Base-by-base conservation (phyloP, 495 filamentous ascomycete species). In the Xylaria scruposa region DNA sequence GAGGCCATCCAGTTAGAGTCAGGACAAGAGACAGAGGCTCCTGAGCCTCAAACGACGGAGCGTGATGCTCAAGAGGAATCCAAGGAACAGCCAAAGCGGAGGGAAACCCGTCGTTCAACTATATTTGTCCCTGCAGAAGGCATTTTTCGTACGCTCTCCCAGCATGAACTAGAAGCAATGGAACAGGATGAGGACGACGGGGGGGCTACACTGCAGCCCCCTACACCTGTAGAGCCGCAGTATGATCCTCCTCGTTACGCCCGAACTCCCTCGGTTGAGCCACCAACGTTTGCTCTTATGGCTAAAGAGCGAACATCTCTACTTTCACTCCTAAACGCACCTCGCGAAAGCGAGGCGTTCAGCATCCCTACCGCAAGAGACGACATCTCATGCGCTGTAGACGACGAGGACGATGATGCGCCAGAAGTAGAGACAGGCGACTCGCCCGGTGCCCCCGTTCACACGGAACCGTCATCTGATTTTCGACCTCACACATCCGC, bases 321-420 rank as follows among this genome's bases (percentile, higher is more conserved):
- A 4, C 77, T 87, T 21, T 89, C 86, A 0, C 85, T 89, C n/a
- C 84, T 88, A 70, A 82, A 87, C 67, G 85, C 83, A 0, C 84
- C 85, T 0, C 81, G 81, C 72, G 72, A 82, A 56, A 75, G 78
- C 56, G 78, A 78, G 0, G 68, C 67, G 3, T 78, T 82, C 63
- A 78, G 79, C 53, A 80, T 84, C 60, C 83, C 83, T 49, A 83
- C 78, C 24, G 79, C 77, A 6, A 73, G 78, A 0, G 78, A 74
- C 31, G 73, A 68, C 9, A 71, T 73, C 24, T n/a, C 61, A 24
- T 49, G 29, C 31, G 38, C 40, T 33, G 42, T 40, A 51, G 60
- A 70, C 19, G 51, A 72, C 17, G 71, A 73, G 4, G 67, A 70
- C 26, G 51, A 72, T 17, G 71, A 73, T 5, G 70, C 75, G 24